phyloP scores from a whole-genome alignment of 768 basidiomycete genomes.

The Hygrocybe punicea region DNA sequence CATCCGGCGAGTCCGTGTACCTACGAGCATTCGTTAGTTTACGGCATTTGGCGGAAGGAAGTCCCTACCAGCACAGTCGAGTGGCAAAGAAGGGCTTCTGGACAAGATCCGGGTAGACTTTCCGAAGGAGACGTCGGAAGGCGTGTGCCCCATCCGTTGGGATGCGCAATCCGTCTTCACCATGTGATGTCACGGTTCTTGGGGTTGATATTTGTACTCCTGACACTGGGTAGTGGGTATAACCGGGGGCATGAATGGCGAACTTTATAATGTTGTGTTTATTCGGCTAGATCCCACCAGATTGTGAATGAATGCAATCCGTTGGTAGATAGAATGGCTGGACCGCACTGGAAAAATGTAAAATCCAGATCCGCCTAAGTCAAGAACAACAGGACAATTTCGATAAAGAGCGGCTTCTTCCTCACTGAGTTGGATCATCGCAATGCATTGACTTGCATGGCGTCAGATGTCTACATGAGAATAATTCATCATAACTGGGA shows the following conservation, averaged over 20 bases:
- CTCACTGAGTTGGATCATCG: constrained; percentile 66
- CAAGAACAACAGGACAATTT: constrained; percentile 63
- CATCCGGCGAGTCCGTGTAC: constrained; percentile 87
- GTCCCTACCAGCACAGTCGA: constrained; percentile 80
- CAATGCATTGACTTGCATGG: constrained; percentile 33
- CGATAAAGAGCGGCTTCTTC: constrained; percentile 66
- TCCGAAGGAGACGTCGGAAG: constrained; percentile 50
- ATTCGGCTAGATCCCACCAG: constrained; percentile 57
- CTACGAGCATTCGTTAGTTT: constrained; percentile 35
- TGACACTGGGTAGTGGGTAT: constrained; percentile 43
- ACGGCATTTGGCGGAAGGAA: neutral
- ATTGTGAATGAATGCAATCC: neutral
- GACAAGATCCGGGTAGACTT: constrained; percentile 75
- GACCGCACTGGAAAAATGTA: constrained; percentile 77
- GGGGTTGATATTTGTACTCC: constrained; percentile 62
- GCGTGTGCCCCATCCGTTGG: constrained; percentile 52
- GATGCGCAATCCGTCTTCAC: constrained; percentile 57
- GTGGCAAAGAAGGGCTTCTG: constrained; percentile 68
- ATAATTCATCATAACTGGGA: neutral
- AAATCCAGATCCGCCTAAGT: constrained; percentile 63
- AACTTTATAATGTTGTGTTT: constrained; percentile 68
- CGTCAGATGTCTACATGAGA: neutral
- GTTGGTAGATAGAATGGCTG: neutral
- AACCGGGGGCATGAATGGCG: constrained; percentile 73
- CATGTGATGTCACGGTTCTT: constrained; percentile 65